Evolutionary conservation across 116 monocot species (phyloP), one percentile per base, ranked within the genome.

Genomic region (Trichopus zeylanicus): DNA sequence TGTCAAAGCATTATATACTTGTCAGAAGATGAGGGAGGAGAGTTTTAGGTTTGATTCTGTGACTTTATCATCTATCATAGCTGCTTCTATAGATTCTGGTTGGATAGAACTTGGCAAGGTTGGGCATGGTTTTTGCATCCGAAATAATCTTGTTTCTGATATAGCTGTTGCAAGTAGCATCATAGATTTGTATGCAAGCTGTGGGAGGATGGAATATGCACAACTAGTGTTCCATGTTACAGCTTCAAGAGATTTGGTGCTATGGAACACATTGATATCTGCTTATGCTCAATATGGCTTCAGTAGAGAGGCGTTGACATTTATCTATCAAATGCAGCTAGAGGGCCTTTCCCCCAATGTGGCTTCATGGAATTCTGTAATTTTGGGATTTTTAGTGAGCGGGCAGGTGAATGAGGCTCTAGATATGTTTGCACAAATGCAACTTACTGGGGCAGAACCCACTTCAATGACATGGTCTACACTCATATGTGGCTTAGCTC

Each of bases 301-400:
- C 33, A 66, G 66, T 46, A 65, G 62, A 0, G 76, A 81, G 54
- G 72, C 76, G 23, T 59, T 73, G 66, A 73, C 69, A 29, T 35
- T 73, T 18, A 73, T 81, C 58, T 73, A 81, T 51, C 68, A 70
- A 55, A 81, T 81, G 81, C 69, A 76, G 23, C 37, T 81, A 15
- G 65, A 81, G 26, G 62, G 66, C 27, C 23, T 63, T 13, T 57
- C 62, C 25, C 81, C 76, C 15, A 76, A 63, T 58, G 61, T 67
- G 57, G 57, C 63, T 25, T 81, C 76, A 48, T 81, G 81, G 81
- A 76, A 76, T 39, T 72, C 76, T 0, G 68, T 70, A 22, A 58
- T 81, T 42, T 47, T 73, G 9, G 73, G 65, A 4, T 68, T 81
- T 23, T 30, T 73, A 35, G 49, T 31, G n/a, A 81, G 70, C 51